phyloP scores from a whole-genome alignment of 208 protist genomes.

The Crithidia bombi region DNA sequence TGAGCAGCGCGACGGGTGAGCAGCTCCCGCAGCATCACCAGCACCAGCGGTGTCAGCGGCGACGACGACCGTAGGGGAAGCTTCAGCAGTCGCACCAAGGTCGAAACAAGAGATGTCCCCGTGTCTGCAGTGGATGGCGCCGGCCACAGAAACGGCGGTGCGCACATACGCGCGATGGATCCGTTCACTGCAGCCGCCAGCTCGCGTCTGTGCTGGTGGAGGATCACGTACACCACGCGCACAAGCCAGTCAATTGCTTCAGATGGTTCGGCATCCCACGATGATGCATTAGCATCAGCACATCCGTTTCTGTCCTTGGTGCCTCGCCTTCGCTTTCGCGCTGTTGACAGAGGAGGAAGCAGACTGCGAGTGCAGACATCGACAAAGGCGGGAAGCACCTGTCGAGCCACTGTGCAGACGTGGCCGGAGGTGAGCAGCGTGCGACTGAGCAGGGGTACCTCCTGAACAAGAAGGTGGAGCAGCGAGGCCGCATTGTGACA shows the following conservation, averaged over 20 bases:
- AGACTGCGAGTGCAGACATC: not conserved
- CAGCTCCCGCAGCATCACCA: not conserved
- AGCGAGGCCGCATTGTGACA: not conserved
- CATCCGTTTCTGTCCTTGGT: not conserved
- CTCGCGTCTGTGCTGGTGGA: not conserved
- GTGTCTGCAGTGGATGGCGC: not conserved
- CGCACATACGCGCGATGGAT: not conserved
- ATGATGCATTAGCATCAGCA: not conserved
- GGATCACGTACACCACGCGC: not conserved
- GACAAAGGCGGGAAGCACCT: not conserved
- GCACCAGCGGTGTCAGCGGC: slow-evolving; percentile 2
- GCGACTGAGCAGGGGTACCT: not conserved
- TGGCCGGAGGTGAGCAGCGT: not conserved
- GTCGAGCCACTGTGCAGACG: not conserved
- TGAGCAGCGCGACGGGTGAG: not conserved
- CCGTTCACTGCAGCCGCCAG: not conserved
- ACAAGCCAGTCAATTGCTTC: not conserved
- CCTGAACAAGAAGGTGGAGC: not conserved
- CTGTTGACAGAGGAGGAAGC: no score
- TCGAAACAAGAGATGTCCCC: not conserved
- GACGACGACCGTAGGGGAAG: not conserved
- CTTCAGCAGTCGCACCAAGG: slow-evolving; percentile 2
- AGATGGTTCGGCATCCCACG: not conserved
- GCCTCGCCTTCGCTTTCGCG: not conserved
- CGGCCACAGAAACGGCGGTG: not conserved